Evolutionary conservation across 169 alveolate species (phyloP).

Genomic region (Plasmodium gonderi): DNA sequence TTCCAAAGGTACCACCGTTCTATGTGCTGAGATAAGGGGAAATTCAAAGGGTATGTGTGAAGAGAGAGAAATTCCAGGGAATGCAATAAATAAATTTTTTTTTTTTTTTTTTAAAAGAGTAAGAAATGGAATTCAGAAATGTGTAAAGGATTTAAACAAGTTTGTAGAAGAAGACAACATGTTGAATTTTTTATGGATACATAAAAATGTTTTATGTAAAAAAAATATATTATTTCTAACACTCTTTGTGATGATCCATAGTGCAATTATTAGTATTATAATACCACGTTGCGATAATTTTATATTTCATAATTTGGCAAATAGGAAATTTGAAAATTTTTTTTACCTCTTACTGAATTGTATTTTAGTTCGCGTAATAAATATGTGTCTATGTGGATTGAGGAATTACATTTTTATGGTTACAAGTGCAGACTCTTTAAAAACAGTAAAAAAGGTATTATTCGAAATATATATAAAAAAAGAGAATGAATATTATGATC

Average conservation of each 20-base stretch:
- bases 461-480: conserved; percentile 29
- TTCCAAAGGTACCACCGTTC: not conserved
- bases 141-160: not conserved
- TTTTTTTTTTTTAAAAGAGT: not conserved
- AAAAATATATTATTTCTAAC: conserved; percentile 21
- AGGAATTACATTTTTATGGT: conserved; percentile 40
- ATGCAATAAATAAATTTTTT: not conserved
- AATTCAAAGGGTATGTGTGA: not conserved
- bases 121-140: not conserved
- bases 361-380: conserved; percentile 6
- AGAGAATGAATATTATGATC: conserved; percentile 39
- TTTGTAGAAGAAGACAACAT: conserved; percentile 25
- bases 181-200: conserved; percentile 42
- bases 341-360: conserved; percentile 1
- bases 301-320: conserved; percentile 7
- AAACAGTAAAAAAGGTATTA: conserved; percentile 19
- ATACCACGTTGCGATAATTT: conserved; percentile 39
- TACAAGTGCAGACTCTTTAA: conserved; percentile 11
- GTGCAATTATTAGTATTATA: conserved; percentile 48
- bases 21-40: not conserved
- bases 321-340: conserved; percentile 18
- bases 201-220: conserved; percentile 34
- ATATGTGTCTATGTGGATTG: conserved; percentile 9
- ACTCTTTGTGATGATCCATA: conserved; percentile 12
- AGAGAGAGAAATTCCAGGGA: not conserved